A percentile compares a stretch with the other conserved stretches of the same genome.
Evolutionary conservation across 306 rosid genomes (phyloP).

Genomic region (Fragaria ananassa): DNA sequence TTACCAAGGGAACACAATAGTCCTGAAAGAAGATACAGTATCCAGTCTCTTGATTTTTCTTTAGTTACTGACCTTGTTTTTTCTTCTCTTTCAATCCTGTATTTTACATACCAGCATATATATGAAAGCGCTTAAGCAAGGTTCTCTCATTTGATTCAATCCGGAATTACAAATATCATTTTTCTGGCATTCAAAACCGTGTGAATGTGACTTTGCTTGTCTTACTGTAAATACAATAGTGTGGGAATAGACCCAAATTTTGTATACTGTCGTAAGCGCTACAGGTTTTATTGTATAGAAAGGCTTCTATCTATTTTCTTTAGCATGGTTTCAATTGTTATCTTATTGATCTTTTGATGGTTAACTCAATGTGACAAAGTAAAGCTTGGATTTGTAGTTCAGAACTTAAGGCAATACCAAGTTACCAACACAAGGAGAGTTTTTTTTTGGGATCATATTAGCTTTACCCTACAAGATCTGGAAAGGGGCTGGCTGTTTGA

Average conservation of each 20-base stretch:
- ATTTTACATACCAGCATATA: not conserved
- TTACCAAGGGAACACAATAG: not conserved
- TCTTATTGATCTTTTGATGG: not conserved
- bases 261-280: not conserved
- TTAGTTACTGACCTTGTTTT: not conserved
- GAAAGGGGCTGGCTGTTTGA: not conserved
- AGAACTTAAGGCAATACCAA: not conserved
- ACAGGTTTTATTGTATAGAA: not conserved
- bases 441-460: not conserved
- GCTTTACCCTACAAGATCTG: not conserved
- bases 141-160: constrained; percentile 2
- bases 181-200: not conserved
- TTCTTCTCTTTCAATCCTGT: not conserved
- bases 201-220: constrained; percentile 6
- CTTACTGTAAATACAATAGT: not conserved
- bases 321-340: not conserved
- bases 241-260: not conserved
- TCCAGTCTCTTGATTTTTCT: not conserved
- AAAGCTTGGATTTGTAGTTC: not conserved
- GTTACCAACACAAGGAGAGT: not conserved
- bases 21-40: constrained; percentile 4
- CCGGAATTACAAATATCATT: not conserved
- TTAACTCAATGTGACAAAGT: not conserved
- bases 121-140: constrained; percentile 1
- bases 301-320: not conserved